Evolutionary conservation across 176 grass and related monocot species (phyloP).

Genomic region (Tillandsia leiboldiana): DNA sequence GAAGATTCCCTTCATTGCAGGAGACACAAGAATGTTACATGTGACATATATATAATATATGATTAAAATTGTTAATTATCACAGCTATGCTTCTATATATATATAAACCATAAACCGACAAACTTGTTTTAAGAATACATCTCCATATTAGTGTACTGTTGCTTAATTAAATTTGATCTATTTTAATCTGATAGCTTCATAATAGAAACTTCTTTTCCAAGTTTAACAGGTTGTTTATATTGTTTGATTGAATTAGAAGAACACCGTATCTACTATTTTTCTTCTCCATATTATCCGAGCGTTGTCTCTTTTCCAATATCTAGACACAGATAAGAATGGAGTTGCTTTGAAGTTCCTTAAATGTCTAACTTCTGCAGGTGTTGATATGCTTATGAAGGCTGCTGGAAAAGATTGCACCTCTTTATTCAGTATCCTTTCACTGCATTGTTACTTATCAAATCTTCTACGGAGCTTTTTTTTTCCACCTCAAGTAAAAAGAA

Average conservation of each 20-base stretch:
- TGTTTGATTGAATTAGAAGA: neutral
- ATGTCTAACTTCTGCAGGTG: conserved; percentile 43
- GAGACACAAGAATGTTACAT: too few relatives aligned
- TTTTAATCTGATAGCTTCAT: too few relatives aligned
- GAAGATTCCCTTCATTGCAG: too few relatives aligned
- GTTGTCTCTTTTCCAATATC: neutral
- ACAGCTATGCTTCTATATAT: too few relatives aligned
- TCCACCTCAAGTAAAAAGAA: neutral
- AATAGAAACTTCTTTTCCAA: too few relatives aligned
- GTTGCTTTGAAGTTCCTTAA: conserved; percentile 1
- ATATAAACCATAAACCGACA: too few relatives aligned
- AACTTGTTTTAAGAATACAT: too few relatives aligned
- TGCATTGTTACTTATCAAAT: conserved; percentile 7
- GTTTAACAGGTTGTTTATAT: too few relatives aligned
- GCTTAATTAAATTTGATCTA: too few relatives aligned
- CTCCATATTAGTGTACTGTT: too few relatives aligned
- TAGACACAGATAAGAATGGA: neutral
- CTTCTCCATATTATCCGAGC: neutral
- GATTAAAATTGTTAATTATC: too few relatives aligned
- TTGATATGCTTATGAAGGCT: conserved; percentile 94
- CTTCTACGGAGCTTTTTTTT: neutral
- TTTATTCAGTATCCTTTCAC: conserved; percentile 93
- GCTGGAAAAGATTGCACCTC: conserved; percentile 86
- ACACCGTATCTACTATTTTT: neutral
- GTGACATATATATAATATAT: too few relatives aligned